These are phyloP conservation scores for Sanghuangporus weigelae DNA, from an alignment of 1,284 basidiomycete species.

Conservation along the genomic window DNA sequence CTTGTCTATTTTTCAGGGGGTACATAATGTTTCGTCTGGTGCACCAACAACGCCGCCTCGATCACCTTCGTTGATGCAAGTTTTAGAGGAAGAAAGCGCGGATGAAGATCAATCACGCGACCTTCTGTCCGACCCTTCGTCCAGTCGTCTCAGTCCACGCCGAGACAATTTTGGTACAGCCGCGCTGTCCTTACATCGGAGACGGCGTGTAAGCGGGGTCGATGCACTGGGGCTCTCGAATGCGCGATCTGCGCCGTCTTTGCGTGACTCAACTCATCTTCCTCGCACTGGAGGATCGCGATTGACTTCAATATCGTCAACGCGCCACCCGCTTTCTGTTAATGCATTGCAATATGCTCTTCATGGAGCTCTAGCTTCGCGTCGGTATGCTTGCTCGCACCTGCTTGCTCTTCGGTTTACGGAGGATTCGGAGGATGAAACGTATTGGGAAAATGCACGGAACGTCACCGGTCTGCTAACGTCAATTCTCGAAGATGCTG, in stretches of 20 bases:
- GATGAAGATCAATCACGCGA: constrained; percentile 14
- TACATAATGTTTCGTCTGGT: neutral
- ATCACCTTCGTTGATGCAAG: constrained; percentile 24
- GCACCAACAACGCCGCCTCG: constrained; percentile 24
- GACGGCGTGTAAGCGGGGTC: constrained; percentile 44
- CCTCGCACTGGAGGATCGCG: constrained; percentile 36
- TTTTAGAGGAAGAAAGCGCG: constrained; percentile 19
- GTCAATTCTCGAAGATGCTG: constrained; percentile 58
- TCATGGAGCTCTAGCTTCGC: constrained; percentile 58
- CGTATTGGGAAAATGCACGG: constrained; percentile 77
- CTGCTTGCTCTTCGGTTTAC: constrained; percentile 68
- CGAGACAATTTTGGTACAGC: constrained; percentile 48
- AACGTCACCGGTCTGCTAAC: constrained; percentile 65
- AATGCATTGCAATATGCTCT: constrained; percentile 55
- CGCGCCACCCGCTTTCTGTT: constrained; percentile 60
- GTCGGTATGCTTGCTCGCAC: constrained; percentile 71
- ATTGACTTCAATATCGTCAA: constrained; percentile 54
- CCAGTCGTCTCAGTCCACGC: constrained; percentile 22
- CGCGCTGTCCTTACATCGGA: constrained; percentile 53
- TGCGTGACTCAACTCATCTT: constrained; percentile 16
- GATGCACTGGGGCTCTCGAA: constrained; percentile 37
- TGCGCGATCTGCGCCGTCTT: constrained; percentile 21
- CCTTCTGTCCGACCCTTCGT: neutral
- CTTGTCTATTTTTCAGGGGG: constrained; percentile 39
- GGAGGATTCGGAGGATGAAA: constrained; percentile 51